Evolutionary conservation across 345 rosid genomes (phyloP), one percentile per base, ranked within the genome.

Genomic region (Hevea brasiliensis): DNA sequence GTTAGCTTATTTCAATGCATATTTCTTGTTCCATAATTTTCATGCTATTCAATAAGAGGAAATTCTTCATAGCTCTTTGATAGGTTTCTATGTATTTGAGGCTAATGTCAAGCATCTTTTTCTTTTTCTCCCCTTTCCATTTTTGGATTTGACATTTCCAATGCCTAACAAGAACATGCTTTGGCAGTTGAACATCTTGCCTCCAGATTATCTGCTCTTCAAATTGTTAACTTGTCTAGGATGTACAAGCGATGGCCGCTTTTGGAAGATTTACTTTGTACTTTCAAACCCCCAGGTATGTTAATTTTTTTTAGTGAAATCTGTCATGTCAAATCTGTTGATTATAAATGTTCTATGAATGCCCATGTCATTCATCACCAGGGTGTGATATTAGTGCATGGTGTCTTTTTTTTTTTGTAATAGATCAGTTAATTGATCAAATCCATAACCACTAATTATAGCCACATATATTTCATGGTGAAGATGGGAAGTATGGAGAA

Each of bases 241-340:
- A 73, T 88, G 87, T 84, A 91, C 91, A 97, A 91, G 84, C 70
- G 96, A 89, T 42, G 85, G 80, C 78, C 84, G 92, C 89, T 93
- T 96, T 82, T 96, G 99, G 98, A 96, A 91, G 86, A 90, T 96
- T 50, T 96, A 93, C 79, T 95, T 91, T 74, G 91, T 93, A 23
- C 97, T 95, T 68, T 89, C 93, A 27, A 91, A 96, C 21, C 89
- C 94, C 26, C 94, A 89, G 78, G 98, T 91, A 78, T 72, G 85
- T 77, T 83, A 55, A 53, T 29, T 58, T 72, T 75, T 63, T 61
- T 21, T 6, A 35, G 12, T 14, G 24, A 2, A 18, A n/a, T 32
- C 45, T 17, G 27, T 35, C 50, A 14, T 70, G 57, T 56, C 63
- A 9, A 14, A 7, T 54, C 58, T 27, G 26, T 61, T 29, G 53